phyloP scores from a whole-genome alignment of 2,329 filamentous ascomycete genomes.

The Piedraia hortae region DNA sequence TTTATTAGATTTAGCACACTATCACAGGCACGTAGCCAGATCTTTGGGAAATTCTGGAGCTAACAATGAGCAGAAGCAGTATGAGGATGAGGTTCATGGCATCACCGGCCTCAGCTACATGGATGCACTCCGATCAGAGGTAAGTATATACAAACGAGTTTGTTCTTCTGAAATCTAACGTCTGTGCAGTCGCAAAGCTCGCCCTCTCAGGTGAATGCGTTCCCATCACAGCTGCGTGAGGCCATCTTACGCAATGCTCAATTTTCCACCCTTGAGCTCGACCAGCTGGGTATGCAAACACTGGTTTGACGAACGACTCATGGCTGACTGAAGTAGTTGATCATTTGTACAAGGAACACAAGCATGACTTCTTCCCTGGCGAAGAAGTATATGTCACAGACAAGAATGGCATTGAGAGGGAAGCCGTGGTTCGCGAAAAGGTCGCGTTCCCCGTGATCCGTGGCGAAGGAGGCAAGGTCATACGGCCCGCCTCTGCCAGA shows the following conservation, averaged over 20 bases:
- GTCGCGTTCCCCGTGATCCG: constrained; percentile 37
- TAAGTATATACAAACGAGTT: constrained; percentile 4
- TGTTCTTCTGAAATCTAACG: background rate
- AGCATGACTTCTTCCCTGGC: constrained; percentile 70
- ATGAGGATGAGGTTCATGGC: constrained; percentile 88
- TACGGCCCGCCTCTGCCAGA: constrained; percentile 39
- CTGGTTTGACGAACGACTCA: too few relatives aligned
- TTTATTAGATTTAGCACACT: constrained; percentile 61
- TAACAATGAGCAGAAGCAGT: constrained; percentile 36
- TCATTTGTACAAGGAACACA: constrained; percentile 38
- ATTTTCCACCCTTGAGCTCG: constrained; percentile 72
- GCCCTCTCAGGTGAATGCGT: constrained; percentile 68
- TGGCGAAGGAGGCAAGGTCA: constrained; percentile 33
- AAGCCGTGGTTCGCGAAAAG: constrained; percentile 58
- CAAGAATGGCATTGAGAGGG: constrained; percentile 30
- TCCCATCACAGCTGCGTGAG: constrained; percentile 72
- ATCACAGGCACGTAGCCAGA: constrained; percentile 37
- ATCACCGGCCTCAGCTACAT: constrained; percentile 81
- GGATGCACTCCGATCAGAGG: constrained; percentile 36
- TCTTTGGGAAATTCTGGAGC: constrained; percentile 2
- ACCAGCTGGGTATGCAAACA: constrained; percentile 40
- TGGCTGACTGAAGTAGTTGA: constrained; percentile 15
- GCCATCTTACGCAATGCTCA: constrained; percentile 78
- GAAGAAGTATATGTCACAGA: constrained; percentile 54
- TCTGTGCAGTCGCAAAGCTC: constrained; percentile 32